Evolutionary conservation across 208 protist genomes (phyloP).

Genomic region (Acanthamoeba castellanii): DNA sequence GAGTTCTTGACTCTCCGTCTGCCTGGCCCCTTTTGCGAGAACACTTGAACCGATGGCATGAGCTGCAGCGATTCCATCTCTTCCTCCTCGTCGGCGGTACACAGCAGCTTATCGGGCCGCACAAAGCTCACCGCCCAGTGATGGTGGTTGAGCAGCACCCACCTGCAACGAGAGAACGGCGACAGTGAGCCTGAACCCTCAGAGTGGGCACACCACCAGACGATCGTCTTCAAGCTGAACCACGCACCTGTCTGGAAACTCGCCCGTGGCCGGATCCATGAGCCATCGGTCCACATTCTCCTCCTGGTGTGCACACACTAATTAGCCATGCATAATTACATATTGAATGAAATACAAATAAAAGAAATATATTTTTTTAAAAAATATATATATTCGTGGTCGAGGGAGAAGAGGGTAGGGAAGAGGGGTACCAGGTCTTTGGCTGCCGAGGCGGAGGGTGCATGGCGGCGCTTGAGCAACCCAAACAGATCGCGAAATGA

Average conservation of each 20-base stretch:
- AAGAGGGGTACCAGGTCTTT: background rate
- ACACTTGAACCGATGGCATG: no score
- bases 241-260: slow-evolving; percentile 1
- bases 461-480: background rate
- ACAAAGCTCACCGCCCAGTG: slow-evolving; percentile 56
- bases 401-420: no score
- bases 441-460: background rate
- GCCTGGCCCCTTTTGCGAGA: no score
- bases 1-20: background rate
- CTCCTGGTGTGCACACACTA: background rate
- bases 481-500: slow-evolving; percentile 40
- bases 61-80: background rate
- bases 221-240: background rate
- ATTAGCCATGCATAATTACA: background rate
- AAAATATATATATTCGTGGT: no score
- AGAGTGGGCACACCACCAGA: background rate
- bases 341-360: background rate
- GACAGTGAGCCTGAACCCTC: background rate
- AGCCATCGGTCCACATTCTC: background rate
- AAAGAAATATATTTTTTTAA: background rate
- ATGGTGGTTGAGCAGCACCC: slow-evolving; percentile 55
- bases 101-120: background rate
- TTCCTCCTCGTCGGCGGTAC: slow-evolving; percentile 7
- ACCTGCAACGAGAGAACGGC: background rate
- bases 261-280: slow-evolving; percentile 18